Evolutionary conservation across 345 rosid genomes (phyloP).

Genomic region (Populus simonii): DNA sequence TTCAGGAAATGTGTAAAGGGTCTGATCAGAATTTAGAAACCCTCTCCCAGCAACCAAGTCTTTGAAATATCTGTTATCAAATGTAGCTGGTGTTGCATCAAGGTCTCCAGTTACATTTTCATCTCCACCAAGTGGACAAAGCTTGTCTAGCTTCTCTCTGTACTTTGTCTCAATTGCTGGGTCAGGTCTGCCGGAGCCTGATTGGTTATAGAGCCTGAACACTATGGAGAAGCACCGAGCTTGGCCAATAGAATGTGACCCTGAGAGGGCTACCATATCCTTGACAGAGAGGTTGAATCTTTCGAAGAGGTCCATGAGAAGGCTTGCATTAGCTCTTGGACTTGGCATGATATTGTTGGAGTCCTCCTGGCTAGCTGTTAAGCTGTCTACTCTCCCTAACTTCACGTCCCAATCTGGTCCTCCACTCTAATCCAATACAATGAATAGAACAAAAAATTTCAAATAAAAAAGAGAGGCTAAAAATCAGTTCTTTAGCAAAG

Average conservation of each 20-base stretch:
- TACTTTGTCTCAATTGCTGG: slow-evolving; percentile 55
- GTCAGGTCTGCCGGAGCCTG: slow-evolving; percentile 69
- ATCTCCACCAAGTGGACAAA: slow-evolving; percentile 73
- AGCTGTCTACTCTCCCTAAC: slow-evolving; percentile 76
- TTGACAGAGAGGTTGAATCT: slow-evolving; percentile 61
- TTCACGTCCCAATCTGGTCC: slow-evolving; percentile 89
- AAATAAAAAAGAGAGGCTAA: neutral
- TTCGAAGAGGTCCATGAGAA: slow-evolving; percentile 54
- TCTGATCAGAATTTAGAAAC: slow-evolving; percentile 87
- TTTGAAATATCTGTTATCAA: slow-evolving; percentile 80
- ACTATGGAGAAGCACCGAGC: slow-evolving; percentile 83
- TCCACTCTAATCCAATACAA: slow-evolving; percentile 49
- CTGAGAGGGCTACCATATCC: slow-evolving; percentile 91
- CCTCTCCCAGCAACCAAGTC: slow-evolving; percentile 83
- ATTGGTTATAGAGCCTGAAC: slow-evolving; percentile 89
- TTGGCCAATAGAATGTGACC: slow-evolving; percentile 89
- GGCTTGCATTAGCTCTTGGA: slow-evolving; percentile 75
- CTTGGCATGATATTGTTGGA: slow-evolving; percentile 75
- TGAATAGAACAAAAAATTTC: neutral
- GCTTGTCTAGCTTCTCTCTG: slow-evolving; percentile 49
- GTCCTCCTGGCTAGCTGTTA: slow-evolving; percentile 74
- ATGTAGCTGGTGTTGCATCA: slow-evolving; percentile 61
- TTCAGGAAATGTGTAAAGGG: slow-evolving; percentile 47
- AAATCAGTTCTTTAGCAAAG: neutral
- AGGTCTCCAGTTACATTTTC: slow-evolving; percentile 63